A percentile compares a stretch with the other conserved stretches of the same genome.
These are phyloP conservation scores for Lachancea meyersii DNA, from an alignment of 805 yeast species.

Conservation along the genomic window DNA sequence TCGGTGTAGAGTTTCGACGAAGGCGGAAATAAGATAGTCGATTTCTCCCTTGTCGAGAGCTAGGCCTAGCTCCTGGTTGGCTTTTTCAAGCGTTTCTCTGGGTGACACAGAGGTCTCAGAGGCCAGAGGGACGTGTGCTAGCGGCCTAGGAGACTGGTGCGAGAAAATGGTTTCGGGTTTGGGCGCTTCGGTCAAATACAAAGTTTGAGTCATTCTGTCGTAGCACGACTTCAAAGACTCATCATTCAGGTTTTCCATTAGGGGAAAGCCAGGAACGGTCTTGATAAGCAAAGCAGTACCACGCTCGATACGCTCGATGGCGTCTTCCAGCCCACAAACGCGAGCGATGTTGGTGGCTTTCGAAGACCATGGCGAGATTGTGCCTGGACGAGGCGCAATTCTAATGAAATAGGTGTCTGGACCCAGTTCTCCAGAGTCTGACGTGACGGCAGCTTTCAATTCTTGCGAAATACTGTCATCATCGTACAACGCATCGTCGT, in stretches of 20 bases:
- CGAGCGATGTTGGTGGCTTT: constrained; percentile 93
- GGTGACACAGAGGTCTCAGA: constrained; percentile 30
- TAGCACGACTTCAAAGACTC: constrained; percentile 64
- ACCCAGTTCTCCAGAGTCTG: constrained; percentile 28
- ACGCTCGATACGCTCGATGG: constrained; percentile 81
- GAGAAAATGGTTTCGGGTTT: constrained; percentile 64
- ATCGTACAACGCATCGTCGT: constrained; percentile 60
- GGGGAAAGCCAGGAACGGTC: constrained; percentile 65
- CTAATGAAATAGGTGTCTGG: constrained; percentile 55
- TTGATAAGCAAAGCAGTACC: constrained; percentile 73
- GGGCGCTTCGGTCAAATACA: constrained; percentile 59
- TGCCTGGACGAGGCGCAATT: constrained; percentile 87
- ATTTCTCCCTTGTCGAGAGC: constrained; percentile 96
- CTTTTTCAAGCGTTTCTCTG: constrained; percentile 57
- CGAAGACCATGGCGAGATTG: constrained; percentile 98
- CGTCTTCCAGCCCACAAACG: constrained; percentile 73
- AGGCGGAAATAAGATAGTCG: constrained; percentile 77
- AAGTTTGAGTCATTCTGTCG: constrained; percentile 90
- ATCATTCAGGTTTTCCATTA: constrained; percentile 47
- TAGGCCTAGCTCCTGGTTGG: constrained; percentile 79
- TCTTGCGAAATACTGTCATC: constrained; percentile 35
- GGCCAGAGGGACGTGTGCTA: constrained; percentile 65
- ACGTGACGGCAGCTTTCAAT: constrained; percentile 26
- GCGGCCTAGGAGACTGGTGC: constrained; percentile 74
- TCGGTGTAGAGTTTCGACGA: constrained; percentile 66